Evolutionary conservation across 2,329 filamentous ascomycete genomes (phyloP), one percentile per base, ranked within the genome.

Genomic region (Purpureocillium lavendulum): DNA sequence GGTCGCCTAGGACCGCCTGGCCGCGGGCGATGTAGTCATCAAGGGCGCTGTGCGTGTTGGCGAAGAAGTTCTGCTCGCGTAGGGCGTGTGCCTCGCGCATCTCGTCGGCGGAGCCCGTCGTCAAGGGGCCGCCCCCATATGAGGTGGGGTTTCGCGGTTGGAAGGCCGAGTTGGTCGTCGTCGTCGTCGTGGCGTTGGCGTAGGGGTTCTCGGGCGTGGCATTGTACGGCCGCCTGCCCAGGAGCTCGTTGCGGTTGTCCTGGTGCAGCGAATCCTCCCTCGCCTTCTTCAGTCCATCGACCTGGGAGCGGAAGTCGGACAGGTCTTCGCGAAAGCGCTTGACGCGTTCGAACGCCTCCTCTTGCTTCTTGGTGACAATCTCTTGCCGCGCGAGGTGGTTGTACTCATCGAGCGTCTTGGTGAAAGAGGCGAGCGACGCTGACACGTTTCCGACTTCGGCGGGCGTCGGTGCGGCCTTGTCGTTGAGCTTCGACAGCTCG

Each of bases 1-100:
- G 63, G 62, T 97, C 89, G 7, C 85, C 84, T 21, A 97, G 71
- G 30, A 98, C 92, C 1, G 88, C 87, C 56, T 94, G 80, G 0
- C 92, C 92, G 3, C 90, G 73, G 35, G 94, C 89, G 41, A 98
- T 77, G 57, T 95, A 98, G 50, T 97, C 90, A 58, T 98, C 92
- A 1, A 98, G 72, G 39, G 92, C 87, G 14, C 74, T 75, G 57
- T 94, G 85, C 4, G 90, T 92, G 50, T 75, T 81, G 15, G 76
- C 63, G 52, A 96, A 86, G 69, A 98, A 97, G 44, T 74, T 82
- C 53, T 95, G 87, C 65, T 98, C 92, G 36, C 88, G 75, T 48
- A 97, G 69, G 3, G 89, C 88, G 58, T 96, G 88, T 4, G 75
- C 66, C 65, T 96, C 89, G 37, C 89, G 75, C 40, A 69, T 71